Conservation (phyloP, 2,329 filamentous ascomycete genomes). For the Didymella segeticola region DNA sequence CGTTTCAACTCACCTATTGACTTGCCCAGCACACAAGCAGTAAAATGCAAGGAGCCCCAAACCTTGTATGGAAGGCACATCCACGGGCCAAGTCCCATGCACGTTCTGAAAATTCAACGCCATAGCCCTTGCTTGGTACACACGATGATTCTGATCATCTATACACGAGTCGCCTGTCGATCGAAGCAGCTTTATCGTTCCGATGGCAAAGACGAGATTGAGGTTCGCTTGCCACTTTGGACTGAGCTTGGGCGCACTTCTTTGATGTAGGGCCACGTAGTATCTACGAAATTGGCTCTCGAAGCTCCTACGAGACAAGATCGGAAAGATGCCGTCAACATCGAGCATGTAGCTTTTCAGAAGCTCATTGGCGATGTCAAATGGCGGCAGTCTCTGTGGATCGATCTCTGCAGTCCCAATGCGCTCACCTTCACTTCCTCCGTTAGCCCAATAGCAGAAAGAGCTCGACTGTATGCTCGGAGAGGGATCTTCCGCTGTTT, state of each 20-base stretch:
- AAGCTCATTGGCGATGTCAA: slow-evolving; percentile 39
- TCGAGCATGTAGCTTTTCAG: slow-evolving; percentile 46
- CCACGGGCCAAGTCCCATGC: not conserved
- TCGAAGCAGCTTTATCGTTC: slow-evolving; percentile 28
- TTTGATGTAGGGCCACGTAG: slow-evolving; percentile 26
- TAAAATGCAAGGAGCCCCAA: slow-evolving; percentile 30
- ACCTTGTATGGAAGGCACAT: slow-evolving; percentile 25
- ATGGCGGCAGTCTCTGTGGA: slow-evolving; percentile 40
- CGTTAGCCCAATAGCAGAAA: slow-evolving; percentile 44
- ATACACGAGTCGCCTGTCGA: not conserved
- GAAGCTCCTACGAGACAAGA: slow-evolving; percentile 43
- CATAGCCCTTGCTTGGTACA: not conserved
- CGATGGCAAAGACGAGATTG: slow-evolving; percentile 53
- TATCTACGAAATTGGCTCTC: slow-evolving; percentile 43
- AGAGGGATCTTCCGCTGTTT: slow-evolving; percentile 15
- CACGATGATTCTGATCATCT: not conserved
- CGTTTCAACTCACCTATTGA: not conserved
- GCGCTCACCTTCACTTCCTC: slow-evolving; percentile 29
- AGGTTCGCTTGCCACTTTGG: slow-evolving; percentile 49
- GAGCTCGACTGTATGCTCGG: slow-evolving; percentile 29
- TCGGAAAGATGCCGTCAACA: slow-evolving; percentile 49
- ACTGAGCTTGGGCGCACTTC: slow-evolving; percentile 26
- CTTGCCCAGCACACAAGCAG: not conserved
- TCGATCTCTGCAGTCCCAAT: slow-evolving; percentile 33
- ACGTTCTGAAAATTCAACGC: not conserved